phyloP scores from a whole-genome alignment of 192 early-diverging fungal genomes.

The Coemansia sp. region DNA sequence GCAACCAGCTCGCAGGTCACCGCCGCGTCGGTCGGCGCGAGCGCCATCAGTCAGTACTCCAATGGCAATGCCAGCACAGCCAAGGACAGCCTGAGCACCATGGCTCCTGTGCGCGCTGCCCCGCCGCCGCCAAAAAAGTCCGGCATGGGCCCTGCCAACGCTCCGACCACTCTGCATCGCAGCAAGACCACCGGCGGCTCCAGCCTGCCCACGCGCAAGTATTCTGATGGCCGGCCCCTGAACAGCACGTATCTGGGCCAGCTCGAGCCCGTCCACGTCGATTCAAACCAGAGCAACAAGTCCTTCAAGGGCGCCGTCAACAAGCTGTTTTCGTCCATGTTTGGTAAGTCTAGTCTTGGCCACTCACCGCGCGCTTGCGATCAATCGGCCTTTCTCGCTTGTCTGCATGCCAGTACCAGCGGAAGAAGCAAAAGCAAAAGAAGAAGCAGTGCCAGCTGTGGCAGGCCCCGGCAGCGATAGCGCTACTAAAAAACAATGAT shows the following conservation, averaged over 20 bases:
- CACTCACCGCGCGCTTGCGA: neutral
- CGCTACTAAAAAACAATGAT: neutral
- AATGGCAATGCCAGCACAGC: constrained; percentile 14
- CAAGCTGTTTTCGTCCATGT: constrained; percentile 54
- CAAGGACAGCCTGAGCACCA: constrained; percentile 13
- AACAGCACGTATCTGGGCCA: constrained; percentile 54
- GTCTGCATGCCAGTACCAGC: too few relatives aligned
- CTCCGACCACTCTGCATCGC: constrained; percentile 37
- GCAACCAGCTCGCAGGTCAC: constrained; percentile 16
- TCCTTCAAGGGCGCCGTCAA: constrained; percentile 54
- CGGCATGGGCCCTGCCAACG: constrained; percentile 24
- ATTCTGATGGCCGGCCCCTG: constrained; percentile 46
- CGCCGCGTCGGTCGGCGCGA: constrained; percentile 16
- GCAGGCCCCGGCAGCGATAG: neutral
- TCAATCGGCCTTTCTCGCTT: too few relatives aligned
- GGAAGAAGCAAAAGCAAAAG: too few relatives aligned
- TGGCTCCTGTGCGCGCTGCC: constrained; percentile 39
- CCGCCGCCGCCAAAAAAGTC: constrained; percentile 53
- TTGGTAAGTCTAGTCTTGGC: constrained; percentile 37
- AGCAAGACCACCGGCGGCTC: constrained; percentile 51
- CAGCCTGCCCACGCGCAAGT: constrained; percentile 43
- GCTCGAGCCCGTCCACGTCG: constrained; percentile 51
- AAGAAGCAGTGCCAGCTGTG: too few relatives aligned
- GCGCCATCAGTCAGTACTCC: constrained; percentile 22
- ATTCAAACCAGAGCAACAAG: constrained; percentile 41